Percentiles rank a stretch among this genome's conserved stretches.
Conservation (phyloP, 2,329 filamentous ascomycete species). For the Didymella lethalis region DNA sequence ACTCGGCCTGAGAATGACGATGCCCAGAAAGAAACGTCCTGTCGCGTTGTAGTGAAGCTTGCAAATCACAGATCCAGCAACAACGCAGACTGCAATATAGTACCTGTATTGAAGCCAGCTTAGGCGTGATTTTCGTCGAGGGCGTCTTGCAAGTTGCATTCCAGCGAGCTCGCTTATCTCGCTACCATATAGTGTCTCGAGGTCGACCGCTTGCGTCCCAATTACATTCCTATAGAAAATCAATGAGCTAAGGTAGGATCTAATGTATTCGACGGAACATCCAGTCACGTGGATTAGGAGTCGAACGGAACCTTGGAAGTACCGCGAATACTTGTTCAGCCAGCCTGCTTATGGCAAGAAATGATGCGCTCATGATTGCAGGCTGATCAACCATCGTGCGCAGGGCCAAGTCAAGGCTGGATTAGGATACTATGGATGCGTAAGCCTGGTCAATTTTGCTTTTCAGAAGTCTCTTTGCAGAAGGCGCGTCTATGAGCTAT, state of each 20-base stretch:
- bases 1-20: slow-evolving; percentile 12
- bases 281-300: background rate
- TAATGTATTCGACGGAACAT: background rate
- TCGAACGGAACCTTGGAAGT: no score
- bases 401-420: background rate
- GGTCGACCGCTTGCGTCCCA: slow-evolving; percentile 9
- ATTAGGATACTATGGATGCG: background rate
- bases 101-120: background rate
- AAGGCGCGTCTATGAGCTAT: background rate
- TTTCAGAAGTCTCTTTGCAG: background rate
- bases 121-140: background rate
- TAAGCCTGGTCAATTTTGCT: background rate
- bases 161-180: slow-evolving; percentile 12
- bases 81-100: background rate
- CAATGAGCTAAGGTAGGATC: background rate
- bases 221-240: slow-evolving; percentile 4
- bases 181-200: background rate
- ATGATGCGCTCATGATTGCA: background rate
- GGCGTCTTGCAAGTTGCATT: slow-evolving; percentile 15
- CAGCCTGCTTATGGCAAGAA: background rate
- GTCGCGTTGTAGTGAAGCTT: background rate
- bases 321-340: background rate
- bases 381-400: background rate
- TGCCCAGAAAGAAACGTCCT: background rate
- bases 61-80: background rate